These are phyloP conservation scores for Dothideomycetes sp. DNA, from an alignment of 2,329 filamentous ascomycete genomes.

Conservation along the genomic window DNA sequence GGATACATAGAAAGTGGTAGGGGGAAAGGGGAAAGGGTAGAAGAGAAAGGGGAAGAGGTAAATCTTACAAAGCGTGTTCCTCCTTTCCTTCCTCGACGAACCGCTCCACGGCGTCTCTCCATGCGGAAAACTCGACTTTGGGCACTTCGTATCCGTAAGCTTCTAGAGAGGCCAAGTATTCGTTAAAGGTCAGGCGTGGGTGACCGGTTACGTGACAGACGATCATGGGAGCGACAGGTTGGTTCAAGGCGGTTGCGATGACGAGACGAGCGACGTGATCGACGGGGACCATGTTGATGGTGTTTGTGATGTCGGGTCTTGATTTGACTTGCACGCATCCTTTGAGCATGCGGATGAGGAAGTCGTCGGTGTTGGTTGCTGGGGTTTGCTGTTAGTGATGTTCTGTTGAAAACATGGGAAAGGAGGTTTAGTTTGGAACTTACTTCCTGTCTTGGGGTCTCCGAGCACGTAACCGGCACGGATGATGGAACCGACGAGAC, in stretches of 20 bases:
- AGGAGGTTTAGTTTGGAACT: constrained; percentile 15
- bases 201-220: constrained; percentile 74
- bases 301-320: constrained; percentile 72
- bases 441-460: constrained; percentile 54
- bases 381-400: background rate
- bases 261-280: constrained; percentile 75
- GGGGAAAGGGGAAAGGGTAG: background rate
- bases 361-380: constrained; percentile 75
- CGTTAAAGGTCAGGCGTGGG: constrained; percentile 67
- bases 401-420: too few species aligned
- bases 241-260: constrained; percentile 61
- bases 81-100: constrained; percentile 59
- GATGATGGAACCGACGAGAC: constrained; percentile 65
- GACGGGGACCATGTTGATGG: constrained; percentile 82
- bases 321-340: constrained; percentile 71
- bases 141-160: constrained; percentile 65
- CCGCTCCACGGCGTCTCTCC: constrained; percentile 57
- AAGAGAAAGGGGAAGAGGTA: background rate
- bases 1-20: too few species aligned
- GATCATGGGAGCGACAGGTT: constrained; percentile 43
- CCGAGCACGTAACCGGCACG: constrained; percentile 81
- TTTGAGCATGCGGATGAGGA: constrained; percentile 77
- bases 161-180: constrained; percentile 63
- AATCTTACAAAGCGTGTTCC: constrained; percentile 54
- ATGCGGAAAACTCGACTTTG: constrained; percentile 57